Evolutionary conservation across 768 basidiomycete genomes (phyloP), one percentile per base, ranked within the genome.

Genomic region (Fistulinella prunicolor): DNA sequence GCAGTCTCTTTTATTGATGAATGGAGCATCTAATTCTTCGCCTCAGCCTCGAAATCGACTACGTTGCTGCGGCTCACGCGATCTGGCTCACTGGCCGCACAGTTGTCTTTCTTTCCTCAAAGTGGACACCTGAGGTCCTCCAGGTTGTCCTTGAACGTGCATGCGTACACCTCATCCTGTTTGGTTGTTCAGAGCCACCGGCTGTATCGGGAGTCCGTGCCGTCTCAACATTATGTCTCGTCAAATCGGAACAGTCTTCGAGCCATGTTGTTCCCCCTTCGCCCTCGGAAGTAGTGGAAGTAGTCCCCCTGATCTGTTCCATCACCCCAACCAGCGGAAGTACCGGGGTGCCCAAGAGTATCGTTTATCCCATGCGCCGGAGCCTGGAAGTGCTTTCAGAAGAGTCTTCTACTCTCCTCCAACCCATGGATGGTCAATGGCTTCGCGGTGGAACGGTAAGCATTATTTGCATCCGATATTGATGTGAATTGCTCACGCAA

Each of bases 381-480:
- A 56, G 59, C 26, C 42, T 65, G 32, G 57, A 54, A 21, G 53
- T 59, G 9, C 57, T 65, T 9, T 32, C 53, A 14, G 62, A 66
- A 38, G 64, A 65, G 32, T 65, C 64, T 3, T 66, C 64, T 17
- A 57, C 57, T 14, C 53, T 63, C 10, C 53, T 65, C 16, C 53
- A 56, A 30, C 55, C 61, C n/a, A 46, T 50, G 50, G 63, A 65
- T 46, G 64, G 64, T 1, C 64, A 65, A 41, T 66, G 64, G 64
- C 64, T 65, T 35, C 64, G 64, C 22, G 61, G 63, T 35, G 63
- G 64, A 47, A 66, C 61, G 44, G 63, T 65, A n/a, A 39, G 64
- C 54, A 1, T 26, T 23, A n/a, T n/a, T n/a, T n/a, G n/a, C 12
- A 6, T 35, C 13, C 4, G 6, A 4, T 10, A 14, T 29, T n/a